Conservation (phyloP, 306 rosid species). For the Prinsepia uniflora region DNA sequence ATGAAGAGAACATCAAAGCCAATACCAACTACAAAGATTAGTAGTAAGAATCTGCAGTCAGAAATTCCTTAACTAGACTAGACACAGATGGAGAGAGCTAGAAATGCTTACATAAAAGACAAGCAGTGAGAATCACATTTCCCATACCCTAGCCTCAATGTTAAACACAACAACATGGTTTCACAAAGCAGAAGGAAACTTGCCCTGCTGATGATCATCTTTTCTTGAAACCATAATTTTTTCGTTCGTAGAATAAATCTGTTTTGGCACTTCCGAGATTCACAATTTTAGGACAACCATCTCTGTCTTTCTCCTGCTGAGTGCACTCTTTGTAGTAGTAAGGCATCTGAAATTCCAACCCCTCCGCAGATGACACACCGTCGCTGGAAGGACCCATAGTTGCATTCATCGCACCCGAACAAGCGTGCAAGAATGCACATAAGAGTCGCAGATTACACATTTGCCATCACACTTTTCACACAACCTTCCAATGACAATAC, state of each 20-base stretch:
- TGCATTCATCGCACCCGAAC: constrained; percentile 90
- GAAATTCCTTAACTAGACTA: constrained; percentile 11
- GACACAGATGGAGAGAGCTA: not conserved
- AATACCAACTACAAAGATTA: not conserved
- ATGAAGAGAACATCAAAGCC: not conserved
- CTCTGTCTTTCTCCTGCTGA: constrained; percentile 97
- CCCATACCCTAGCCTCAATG: not conserved
- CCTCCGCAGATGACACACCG: constrained; percentile 95
- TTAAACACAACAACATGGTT: not conserved
- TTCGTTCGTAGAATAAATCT: constrained; percentile 82
- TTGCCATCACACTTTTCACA: constrained; percentile 90
- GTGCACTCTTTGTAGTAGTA: constrained; percentile 98
- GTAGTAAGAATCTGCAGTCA: not conserved
- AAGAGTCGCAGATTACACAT: constrained; percentile 84
- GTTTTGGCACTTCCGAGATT: constrained; percentile 91
- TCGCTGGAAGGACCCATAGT: constrained; percentile 79
- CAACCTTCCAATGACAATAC: constrained; percentile 81
- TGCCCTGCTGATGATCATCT: constrained; percentile 37
- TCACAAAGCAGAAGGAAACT: not conserved
- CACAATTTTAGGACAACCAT: constrained; percentile 95
- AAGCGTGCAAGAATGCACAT: constrained; percentile 85
- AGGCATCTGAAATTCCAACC: constrained; percentile 90
- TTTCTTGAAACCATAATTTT: constrained; percentile 94
- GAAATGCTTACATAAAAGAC: not conserved
- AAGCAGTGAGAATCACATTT: not conserved